phyloP scores from a whole-genome alignment of 345 rosid species.

The Citrus unshiu region DNA sequence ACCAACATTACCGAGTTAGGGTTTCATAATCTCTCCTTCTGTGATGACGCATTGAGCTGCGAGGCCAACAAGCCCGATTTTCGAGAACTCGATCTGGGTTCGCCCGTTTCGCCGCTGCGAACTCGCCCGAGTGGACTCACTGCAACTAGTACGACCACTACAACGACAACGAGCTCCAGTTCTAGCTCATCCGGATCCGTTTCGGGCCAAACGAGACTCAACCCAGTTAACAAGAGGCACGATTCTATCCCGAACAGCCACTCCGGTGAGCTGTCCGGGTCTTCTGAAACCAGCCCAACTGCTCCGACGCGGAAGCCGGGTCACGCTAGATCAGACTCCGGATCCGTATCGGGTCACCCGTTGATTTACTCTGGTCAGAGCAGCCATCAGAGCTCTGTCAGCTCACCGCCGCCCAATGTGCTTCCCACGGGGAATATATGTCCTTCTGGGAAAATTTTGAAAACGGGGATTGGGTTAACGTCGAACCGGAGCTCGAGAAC shows the following conservation, averaged over 20 bases:
- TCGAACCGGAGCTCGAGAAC: constrained; percentile 42
- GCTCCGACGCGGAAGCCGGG: constrained; percentile 29
- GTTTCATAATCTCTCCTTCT: constrained; percentile 38
- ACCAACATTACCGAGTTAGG: constrained; percentile 21
- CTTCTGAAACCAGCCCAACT: constrained; percentile 56
- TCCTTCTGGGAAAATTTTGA: constrained; percentile 70
- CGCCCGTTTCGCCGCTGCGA: constrained; percentile 87
- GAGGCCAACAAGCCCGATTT: constrained; percentile 76
- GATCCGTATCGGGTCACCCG: constrained; percentile 28
- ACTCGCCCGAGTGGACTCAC: constrained; percentile 37
- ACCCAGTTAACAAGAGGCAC: constrained; percentile 32
- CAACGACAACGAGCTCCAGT: constrained; percentile 44
- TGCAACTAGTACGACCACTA: constrained; percentile 26
- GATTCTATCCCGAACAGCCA: constrained; percentile 43
- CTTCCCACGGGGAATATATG: constrained; percentile 86
- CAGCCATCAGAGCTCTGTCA: constrained; percentile 32
- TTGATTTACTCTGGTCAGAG: constrained; percentile 42
- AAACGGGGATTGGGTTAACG: constrained; percentile 49
- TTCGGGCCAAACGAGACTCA: constrained; percentile 44
- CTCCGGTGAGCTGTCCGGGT: constrained; percentile 61
- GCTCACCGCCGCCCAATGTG: constrained; percentile 51
- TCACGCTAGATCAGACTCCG: constrained; percentile 46
- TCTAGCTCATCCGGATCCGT: constrained; percentile 87
- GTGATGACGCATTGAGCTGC: constrained; percentile 46
- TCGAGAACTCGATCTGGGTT: constrained; percentile 77